Evolutionary conservation across 805 yeast genomes (phyloP), one percentile per base, ranked within the genome.

Genomic region (Scheffersomyces stipitis): DNA sequence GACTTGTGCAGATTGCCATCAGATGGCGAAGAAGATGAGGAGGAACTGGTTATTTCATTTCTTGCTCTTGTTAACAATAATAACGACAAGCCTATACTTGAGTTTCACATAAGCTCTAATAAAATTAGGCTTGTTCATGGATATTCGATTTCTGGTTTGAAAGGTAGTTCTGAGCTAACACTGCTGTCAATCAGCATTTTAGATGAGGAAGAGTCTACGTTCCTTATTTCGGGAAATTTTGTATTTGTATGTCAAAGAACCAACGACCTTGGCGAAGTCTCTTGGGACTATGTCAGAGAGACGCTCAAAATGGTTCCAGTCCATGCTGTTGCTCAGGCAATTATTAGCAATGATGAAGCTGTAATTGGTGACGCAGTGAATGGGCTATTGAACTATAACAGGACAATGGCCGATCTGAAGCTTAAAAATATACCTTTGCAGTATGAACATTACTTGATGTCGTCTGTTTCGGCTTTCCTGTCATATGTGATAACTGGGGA

Each of bases 401-500:
- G 27, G 8, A 13, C 13, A 9, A 12, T 17, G 26, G 33, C 7
- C 26, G 15, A 27, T 27, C 18, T 8, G 17, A 17, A 33, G 26
- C 9, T 39, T 16, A 15, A 23, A 23, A 29, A 8, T 16, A 4
- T 35, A 9, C 13, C 15, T 15, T 10, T 30, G 12, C 22, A 29
- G 15, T 15, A 18, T 8, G 14, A 16, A 3, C 44, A 40, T 15
- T 16, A 34, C 22, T 37, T 40, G n/a, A 15, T 33, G 3, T 33
- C 44, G 3, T 13, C 36, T 3, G 10, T 35, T 22, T 43, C 35
- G 12, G 12, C 23, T 18, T 9, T n/a, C n/a, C n/a, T n/a, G 4
- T 8, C 17, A 5, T 10, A n/a, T 20, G 28, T 33, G 24, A 23
- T 60, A 0, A 34, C 41, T 14, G 64, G 61, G 4, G 70, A 64